Conservation (phyloP, 495 filamentous ascomycete genomes). For the Jackrogersella multiformis region DNA sequence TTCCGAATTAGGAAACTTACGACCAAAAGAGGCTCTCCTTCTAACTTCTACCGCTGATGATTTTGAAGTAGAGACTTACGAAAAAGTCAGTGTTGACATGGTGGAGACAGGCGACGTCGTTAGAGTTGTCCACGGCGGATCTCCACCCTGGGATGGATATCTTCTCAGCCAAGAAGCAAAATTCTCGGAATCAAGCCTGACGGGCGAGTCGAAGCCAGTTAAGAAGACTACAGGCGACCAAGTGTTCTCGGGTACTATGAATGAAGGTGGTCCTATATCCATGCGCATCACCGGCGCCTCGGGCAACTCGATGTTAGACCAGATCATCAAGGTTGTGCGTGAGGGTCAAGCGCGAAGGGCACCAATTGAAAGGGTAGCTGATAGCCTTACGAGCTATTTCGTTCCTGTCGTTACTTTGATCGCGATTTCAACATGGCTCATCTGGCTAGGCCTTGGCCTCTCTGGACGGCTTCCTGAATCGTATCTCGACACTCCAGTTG, state of each 20-base stretch:
- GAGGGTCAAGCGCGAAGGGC: constrained; percentile 9
- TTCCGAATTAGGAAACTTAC: background rate
- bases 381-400: constrained; percentile 1
- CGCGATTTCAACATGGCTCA: constrained; percentile 3
- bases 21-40: constrained; percentile 8
- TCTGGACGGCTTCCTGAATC: background rate
- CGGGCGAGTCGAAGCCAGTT: background rate
- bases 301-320: constrained; percentile 9
- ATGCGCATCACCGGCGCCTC: constrained; percentile 9
- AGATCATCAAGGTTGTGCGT: constrained; percentile 11
- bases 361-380: constrained; percentile 8
- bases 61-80: constrained; percentile 4
- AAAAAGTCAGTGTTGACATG: constrained; percentile 1
- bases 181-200: constrained; percentile 1
- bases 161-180: constrained; percentile 3
- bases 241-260: constrained; percentile 9
- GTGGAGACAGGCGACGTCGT: constrained; percentile 9
- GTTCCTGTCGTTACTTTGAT: constrained; percentile 11
- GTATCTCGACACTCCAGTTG: constrained; percentile 5
- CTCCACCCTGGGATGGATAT: constrained; percentile 1
- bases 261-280: constrained; percentile 8
- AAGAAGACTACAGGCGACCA: constrained; percentile 1
- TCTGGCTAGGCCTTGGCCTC: constrained; percentile 3
- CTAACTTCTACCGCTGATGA: background rate
- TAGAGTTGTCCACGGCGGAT: background rate